phyloP scores from a whole-genome alignment of 1,139 yeast species.

The Spencermartinsiella ligniputridi region DNA sequence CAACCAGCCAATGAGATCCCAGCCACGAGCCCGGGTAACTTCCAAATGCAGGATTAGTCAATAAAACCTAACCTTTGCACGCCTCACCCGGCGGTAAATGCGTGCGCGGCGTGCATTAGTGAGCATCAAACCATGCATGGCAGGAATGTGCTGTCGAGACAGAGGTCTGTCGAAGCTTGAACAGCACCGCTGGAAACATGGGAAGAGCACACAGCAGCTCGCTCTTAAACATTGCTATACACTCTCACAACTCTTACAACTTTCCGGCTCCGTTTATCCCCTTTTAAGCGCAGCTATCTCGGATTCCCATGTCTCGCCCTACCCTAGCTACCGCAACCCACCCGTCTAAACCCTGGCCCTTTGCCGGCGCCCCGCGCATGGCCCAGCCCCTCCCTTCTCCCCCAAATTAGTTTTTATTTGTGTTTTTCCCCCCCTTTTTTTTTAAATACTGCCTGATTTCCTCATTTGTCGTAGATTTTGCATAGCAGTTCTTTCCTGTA shows the following conservation, averaged over 20 bases:
- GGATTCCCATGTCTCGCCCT: too few relatives aligned
- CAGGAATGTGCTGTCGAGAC: too few relatives aligned
- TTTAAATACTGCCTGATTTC: not conserved
- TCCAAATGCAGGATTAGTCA: not conserved
- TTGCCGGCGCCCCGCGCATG: not conserved
- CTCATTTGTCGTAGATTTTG: constrained; percentile 1
- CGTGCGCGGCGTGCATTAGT: constrained; percentile 1
- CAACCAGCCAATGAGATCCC: not conserved
- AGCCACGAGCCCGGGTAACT: not conserved
- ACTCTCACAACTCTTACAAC: too few relatives aligned
- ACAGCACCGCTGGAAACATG: too few relatives aligned
- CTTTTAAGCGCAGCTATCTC: too few relatives aligned
- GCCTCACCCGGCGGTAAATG: not conserved
- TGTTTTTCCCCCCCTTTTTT: not conserved
- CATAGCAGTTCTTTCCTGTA: not conserved
- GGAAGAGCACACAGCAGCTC: too few relatives aligned
- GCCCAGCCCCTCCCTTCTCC: not conserved
- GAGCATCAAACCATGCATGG: not conserved
- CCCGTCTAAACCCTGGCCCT: too few relatives aligned
- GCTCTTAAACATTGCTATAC: too few relatives aligned
- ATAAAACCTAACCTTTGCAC: not conserved
- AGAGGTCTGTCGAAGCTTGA: too few relatives aligned
- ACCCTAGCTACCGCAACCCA: too few relatives aligned
- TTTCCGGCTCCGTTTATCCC: too few relatives aligned
- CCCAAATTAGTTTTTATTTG: not conserved